phyloP scores from a whole-genome alignment of 2,329 filamentous ascomycete species.

The Biscogniauxia marginata region DNA sequence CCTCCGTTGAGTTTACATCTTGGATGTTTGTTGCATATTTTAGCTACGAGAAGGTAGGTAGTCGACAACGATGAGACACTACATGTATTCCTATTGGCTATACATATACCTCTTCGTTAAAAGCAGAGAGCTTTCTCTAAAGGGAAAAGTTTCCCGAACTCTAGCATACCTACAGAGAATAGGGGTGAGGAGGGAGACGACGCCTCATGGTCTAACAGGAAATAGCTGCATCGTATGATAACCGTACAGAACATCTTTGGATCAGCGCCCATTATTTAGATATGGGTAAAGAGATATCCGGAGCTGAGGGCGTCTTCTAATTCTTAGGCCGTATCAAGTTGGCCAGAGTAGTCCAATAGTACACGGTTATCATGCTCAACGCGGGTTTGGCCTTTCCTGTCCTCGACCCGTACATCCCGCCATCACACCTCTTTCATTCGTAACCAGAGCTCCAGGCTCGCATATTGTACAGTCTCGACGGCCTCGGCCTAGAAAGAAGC shows the following conservation, averaged over 20 bases:
- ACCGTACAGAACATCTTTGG: background rate
- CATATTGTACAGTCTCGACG: constrained; percentile 11
- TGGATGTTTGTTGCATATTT: too few species aligned
- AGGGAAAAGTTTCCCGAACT: background rate
- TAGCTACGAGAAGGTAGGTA: too few species aligned
- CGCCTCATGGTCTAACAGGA: background rate
- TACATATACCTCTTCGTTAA: background rate
- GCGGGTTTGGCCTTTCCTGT: background rate
- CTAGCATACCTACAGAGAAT: background rate
- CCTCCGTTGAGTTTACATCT: too few species aligned
- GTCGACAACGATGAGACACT: too few species aligned
- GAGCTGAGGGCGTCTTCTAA: constrained; percentile 15
- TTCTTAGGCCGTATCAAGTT: constrained; percentile 4
- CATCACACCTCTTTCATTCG: background rate
- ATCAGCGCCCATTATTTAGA: background rate
- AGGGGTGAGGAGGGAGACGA: background rate
- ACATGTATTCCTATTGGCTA: background rate
- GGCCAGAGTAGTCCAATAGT: constrained; percentile 9
- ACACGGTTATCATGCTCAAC: constrained; percentile 1
- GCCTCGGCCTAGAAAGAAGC: background rate
- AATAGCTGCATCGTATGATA: background rate
- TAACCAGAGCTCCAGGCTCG: background rate
- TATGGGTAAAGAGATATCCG: background rate
- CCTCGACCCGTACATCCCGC: background rate
- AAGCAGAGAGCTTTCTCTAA: background rate